Conservation (phyloP, 345 rosid species). For the Balakata baccata region DNA sequence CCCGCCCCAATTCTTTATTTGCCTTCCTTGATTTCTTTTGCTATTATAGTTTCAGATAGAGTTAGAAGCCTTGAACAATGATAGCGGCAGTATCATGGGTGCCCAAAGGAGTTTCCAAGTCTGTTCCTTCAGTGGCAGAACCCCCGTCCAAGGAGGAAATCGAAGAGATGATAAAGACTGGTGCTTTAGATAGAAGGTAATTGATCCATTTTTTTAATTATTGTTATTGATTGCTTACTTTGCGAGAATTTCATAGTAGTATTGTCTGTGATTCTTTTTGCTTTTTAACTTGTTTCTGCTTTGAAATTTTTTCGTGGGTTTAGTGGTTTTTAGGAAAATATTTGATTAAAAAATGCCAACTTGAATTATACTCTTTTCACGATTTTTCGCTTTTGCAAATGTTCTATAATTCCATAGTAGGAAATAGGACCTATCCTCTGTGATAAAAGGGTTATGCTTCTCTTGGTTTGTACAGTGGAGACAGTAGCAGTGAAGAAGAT, state of each 20-base stretch:
- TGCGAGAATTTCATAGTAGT: background rate
- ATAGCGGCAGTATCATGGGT: constrained; percentile 82
- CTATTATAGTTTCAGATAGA: background rate
- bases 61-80: constrained; percentile 38
- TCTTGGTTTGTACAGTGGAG: constrained; percentile 36
- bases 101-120: constrained; percentile 71
- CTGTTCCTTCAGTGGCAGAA: constrained; percentile 62
- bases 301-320: background rate
- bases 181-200: constrained; percentile 50
- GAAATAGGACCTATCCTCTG: background rate
- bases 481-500: constrained; percentile 44
- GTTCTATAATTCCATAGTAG: background rate
- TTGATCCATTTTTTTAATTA: background rate
- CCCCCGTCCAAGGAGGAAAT: constrained; percentile 84
- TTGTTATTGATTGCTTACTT: background rate
- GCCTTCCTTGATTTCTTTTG: background rate
- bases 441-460: background rate
- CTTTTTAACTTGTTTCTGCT: background rate
- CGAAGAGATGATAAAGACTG: constrained; percentile 60
- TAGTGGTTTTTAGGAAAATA: background rate
- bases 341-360: background rate
- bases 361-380: background rate
- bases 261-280: background rate
- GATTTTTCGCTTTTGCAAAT: background rate
- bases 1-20: too few species aligned